Evolutionary conservation across 345 rosid species (phyloP).

Genomic region (Moricandia arvensis): DNA sequence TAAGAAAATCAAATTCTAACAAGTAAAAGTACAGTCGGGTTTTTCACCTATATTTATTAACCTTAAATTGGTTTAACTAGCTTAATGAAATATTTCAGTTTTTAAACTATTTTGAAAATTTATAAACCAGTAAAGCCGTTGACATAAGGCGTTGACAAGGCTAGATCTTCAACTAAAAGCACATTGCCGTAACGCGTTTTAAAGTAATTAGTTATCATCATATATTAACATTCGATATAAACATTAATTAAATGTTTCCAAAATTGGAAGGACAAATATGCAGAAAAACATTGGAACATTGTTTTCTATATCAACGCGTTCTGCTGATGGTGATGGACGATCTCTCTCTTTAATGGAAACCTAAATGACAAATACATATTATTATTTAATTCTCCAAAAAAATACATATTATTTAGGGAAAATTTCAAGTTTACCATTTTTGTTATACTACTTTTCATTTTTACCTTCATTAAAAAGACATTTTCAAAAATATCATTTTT

Average conservation of each 20-base stretch:
- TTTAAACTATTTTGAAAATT: background rate
- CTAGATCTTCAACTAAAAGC: slow-evolving; percentile 2
- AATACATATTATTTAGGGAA: too few relatives aligned
- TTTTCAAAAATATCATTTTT: too few relatives aligned
- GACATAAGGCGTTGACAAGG: slow-evolving; percentile 11
- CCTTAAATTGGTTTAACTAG: background rate
- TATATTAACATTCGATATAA: slow-evolving; percentile 5
- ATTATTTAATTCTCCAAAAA: too few relatives aligned
- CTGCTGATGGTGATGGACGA: slow-evolving; percentile 7
- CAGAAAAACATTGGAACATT: slow-evolving; percentile 4
- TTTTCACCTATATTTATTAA: background rate
- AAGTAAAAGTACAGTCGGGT: background rate
- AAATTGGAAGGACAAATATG: background rate
- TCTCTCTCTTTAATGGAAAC: background rate
- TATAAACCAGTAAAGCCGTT: slow-evolving; percentile 14
- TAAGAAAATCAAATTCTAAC: background rate
- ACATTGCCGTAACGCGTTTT: slow-evolving; percentile 22
- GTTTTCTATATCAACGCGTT: slow-evolving; percentile 25
- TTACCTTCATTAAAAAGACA: too few relatives aligned
- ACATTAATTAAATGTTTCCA: background rate
- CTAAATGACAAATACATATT: background rate
- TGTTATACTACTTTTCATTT: too few relatives aligned
- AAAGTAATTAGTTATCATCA: background rate
- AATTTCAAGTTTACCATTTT: too few relatives aligned
- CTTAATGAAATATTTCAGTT: background rate